phyloP scores from a whole-genome alignment of 305 asterid species.

The Fraxinus baroniana region DNA sequence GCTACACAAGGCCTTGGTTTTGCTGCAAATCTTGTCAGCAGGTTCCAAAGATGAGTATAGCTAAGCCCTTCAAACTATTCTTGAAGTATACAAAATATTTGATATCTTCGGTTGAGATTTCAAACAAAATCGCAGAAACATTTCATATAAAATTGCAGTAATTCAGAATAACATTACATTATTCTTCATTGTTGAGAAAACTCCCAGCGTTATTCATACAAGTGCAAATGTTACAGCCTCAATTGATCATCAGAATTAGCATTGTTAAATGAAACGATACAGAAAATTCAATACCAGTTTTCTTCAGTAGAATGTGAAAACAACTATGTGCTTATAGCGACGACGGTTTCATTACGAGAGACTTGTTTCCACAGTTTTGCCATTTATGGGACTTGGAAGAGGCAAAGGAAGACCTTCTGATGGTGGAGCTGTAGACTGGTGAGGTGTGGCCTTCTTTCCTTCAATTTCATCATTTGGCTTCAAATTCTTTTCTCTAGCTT shows the following conservation, averaged over 20 bases:
- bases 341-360: conserved; percentile 23
- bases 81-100: neutral
- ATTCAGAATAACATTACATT: neutral
- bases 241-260: neutral
- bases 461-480: conserved; percentile 6
- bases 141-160: neutral
- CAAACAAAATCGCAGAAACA: neutral
- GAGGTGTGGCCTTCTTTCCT: conserved; percentile 19
- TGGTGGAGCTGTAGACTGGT: conserved; percentile 16
- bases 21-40: neutral
- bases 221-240: neutral
- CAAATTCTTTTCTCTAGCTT: conserved; percentile 16
- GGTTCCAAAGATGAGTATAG: neutral
- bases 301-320: neutral
- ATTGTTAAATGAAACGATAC: neutral
- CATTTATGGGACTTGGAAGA: conserved; percentile 40
- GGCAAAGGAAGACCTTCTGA: conserved; percentile 23
- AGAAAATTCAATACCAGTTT: neutral
- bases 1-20: neutral
- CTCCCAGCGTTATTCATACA: neutral
- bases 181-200: neutral
- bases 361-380: conserved; percentile 31
- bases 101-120: neutral
- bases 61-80: neutral
- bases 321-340: neutral